Evolutionary conservation across 139 green algal species (phyloP), one percentile per base, ranked within the genome.

Genomic region (Yamagishiella unicocca): DNA sequence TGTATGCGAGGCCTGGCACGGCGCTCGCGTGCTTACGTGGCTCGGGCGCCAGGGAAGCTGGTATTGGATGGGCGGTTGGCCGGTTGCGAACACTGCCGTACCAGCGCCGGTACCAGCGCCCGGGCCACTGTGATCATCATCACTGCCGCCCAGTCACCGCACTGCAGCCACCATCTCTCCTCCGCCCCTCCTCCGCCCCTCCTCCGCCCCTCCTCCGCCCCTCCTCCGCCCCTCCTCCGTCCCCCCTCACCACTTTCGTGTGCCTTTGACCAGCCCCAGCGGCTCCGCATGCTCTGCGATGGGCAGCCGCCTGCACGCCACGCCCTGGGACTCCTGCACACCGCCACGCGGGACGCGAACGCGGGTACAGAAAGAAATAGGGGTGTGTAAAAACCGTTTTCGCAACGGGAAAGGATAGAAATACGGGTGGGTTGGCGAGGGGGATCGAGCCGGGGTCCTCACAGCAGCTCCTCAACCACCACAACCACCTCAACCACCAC

Each of bases 241-340:
- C 22, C 33, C n/a, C 25, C 6, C 73, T 27, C 62, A 89, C 74
- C 58, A 55, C 27, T 84, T 77, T 4, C 61, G 62, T 0, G 27
- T 62, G 61, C 73, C 73, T 62, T 84, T 84, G 55, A 29, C 75
- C 62, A 85, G 64, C 7, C 75, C 76, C 62, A 89, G 58, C 61
- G 42, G 31, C 68, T 84, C 74, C 45, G 84, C 84, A 38, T 75
- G 9, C 84, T 89, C 87, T 12, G 64, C 53, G 5, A 91, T 46
- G 29, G 87, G 87, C 58, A 91, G 73, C 50, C 83, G 83, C 58
- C 58, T 35, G 35, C 53, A 70, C 45, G 61, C 54, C 72, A 91
- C 25, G 4, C 22, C 1, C 27, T 40, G 66, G 1, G 46, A n/a
- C 77, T 86, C 64, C 75, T 89, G 84, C 74, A 24, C n/a, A 40